These are phyloP conservation scores for Boletus vinaceobasis DNA, from an alignment of 768 basidiomycete species.

Conservation along the genomic window DNA sequence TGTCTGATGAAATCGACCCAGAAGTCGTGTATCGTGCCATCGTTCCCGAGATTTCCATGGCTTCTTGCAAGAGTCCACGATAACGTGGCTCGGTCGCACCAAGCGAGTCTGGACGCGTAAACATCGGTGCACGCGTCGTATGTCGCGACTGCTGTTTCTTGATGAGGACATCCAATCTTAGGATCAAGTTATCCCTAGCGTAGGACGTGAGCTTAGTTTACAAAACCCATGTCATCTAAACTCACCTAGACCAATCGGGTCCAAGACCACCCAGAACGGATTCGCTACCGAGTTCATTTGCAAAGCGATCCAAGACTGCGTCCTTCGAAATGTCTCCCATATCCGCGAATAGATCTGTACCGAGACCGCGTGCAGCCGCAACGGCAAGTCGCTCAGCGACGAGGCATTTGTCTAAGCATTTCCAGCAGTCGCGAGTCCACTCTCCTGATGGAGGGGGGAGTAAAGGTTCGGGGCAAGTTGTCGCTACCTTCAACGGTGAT, in stretches of 20 bases:
- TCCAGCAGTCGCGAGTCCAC: slow-evolving; percentile 83
- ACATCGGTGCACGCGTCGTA: neutral
- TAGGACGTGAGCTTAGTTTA: neutral
- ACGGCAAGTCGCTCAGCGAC: slow-evolving; percentile 63
- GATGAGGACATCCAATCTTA: slow-evolving; percentile 32
- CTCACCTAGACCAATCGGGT: slow-evolving; percentile 57
- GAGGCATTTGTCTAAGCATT: slow-evolving; percentile 72
- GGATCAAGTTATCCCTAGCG: slow-evolving; percentile 19
- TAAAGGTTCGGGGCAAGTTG: neutral
- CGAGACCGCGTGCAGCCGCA: slow-evolving; percentile 30
- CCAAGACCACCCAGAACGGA: slow-evolving; percentile 40
- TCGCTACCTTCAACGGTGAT: slow-evolving; percentile 14
- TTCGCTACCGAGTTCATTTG: slow-evolving; percentile 45
- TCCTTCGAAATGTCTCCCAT: slow-evolving; percentile 52
- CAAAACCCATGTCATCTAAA: neutral
- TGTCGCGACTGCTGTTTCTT: slow-evolving; percentile 27
- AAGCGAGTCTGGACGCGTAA: neutral
- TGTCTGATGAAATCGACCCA: slow-evolving; percentile 13
- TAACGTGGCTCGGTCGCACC: slow-evolving; percentile 49
- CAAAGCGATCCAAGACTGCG: slow-evolving; percentile 60
- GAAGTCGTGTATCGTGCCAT: slow-evolving; percentile 15
- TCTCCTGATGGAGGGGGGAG: slow-evolving; percentile 20
- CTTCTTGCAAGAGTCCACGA: slow-evolving; percentile 43
- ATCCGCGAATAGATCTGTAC: slow-evolving; percentile 42
- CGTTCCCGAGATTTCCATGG: slow-evolving; percentile 23